phyloP scores from a whole-genome alignment of 2,329 filamentous ascomycete species.

The Aspergillus sp. region DNA sequence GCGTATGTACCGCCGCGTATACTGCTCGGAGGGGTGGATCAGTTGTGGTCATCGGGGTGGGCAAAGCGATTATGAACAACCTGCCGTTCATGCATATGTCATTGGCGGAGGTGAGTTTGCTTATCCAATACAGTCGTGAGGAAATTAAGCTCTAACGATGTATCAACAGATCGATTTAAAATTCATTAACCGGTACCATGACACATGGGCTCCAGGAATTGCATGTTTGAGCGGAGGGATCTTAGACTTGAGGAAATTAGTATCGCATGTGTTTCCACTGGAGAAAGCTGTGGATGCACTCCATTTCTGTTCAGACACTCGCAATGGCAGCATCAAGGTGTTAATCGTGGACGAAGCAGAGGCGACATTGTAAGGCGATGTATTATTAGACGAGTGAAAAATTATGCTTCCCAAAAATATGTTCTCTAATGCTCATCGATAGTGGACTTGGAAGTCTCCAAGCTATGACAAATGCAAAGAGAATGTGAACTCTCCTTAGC shows the following conservation, averaged over 20 bases:
- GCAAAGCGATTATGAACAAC: constrained; percentile 56
- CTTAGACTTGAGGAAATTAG: constrained; percentile 54
- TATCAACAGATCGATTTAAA: constrained; percentile 53
- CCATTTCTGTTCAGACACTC: constrained; percentile 47
- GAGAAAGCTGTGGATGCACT: constrained; percentile 56
- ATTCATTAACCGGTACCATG: constrained; percentile 64
- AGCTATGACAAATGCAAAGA: no score
- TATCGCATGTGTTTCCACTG: constrained; percentile 58
- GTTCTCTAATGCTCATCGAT: no score
- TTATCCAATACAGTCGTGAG: no score
- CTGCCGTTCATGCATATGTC: constrained; percentile 61
- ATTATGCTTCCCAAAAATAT: no score
- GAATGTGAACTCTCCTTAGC: no score
- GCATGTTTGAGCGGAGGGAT: constrained; percentile 53
- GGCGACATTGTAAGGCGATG: constrained; percentile 3
- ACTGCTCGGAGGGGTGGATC: constrained; percentile 53
- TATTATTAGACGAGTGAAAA: no score
- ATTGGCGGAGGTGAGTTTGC: constrained; percentile 43
- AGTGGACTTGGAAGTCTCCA: no score
- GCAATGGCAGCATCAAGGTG: constrained; percentile 55
- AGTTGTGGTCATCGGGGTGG: constrained; percentile 60
- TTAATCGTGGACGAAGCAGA: constrained; percentile 51
- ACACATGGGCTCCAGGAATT: constrained; percentile 64
- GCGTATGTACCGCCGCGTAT: constrained; percentile 53
- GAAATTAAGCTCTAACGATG: neutral